phyloP scores from a whole-genome alignment of 371 early-diverging fungal genomes.

The Chytridium lagenaria region DNA sequence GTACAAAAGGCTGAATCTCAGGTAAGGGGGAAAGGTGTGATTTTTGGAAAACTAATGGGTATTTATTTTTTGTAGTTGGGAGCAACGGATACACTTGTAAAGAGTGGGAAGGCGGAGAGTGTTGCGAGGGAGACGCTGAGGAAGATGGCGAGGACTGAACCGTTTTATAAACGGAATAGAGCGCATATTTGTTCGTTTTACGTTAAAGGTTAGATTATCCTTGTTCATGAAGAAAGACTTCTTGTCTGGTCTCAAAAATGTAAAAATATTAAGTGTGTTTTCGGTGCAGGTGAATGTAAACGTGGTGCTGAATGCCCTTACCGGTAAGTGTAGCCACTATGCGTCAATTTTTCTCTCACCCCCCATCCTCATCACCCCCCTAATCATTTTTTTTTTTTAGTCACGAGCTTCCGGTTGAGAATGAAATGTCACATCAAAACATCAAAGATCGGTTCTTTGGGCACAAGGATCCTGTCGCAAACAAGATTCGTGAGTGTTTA shows the following conservation, averaged over 20 bases:
- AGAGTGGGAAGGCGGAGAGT: constrained; percentile 76
- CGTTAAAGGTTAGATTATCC: constrained; percentile 65
- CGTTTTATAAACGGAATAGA: constrained; percentile 90
- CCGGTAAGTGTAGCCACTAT: constrained; percentile 21
- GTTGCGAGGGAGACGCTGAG: constrained; percentile 81
- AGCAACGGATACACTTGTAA: constrained; percentile 61
- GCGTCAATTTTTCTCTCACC: neutral
- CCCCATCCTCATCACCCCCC: neutral
- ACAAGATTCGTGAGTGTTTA: constrained; percentile 72
- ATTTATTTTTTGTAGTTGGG: constrained; percentile 36
- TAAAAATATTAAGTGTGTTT: constrained; percentile 61
- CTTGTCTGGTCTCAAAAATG: constrained; percentile 87
- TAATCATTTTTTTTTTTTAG: constrained; percentile 44
- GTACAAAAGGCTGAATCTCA: constrained; percentile 83
- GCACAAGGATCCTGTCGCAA: constrained; percentile 91
- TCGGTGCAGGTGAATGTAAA: constrained; percentile 30
- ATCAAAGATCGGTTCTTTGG: constrained; percentile 93
- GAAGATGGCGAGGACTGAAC: constrained; percentile 79
- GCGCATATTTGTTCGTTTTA: constrained; percentile 95
- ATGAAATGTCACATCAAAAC: constrained; percentile 86
- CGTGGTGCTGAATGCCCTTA: constrained; percentile 39
- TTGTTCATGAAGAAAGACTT: constrained; percentile 73
- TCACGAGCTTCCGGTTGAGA: constrained; percentile 79
- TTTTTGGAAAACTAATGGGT: neutral
- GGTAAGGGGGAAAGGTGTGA: no score